Evolutionary conservation across 176 grass and related monocot genomes (phyloP).

Genomic region (Ensete glaucum): DNA sequence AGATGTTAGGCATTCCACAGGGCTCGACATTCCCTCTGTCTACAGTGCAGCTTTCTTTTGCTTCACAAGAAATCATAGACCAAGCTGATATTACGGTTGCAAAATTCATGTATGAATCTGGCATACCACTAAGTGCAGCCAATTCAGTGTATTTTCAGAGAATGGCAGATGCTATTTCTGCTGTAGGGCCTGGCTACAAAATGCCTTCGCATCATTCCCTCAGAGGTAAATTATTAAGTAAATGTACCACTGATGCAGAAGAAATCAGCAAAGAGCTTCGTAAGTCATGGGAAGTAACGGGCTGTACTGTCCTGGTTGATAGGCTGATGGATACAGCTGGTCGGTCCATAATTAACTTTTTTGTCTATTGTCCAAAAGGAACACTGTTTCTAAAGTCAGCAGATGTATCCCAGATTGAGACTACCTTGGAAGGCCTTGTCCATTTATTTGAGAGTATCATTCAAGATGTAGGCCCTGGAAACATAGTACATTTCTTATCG

Average conservation of each 20-base stretch:
- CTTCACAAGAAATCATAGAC: slow-evolving; percentile 22
- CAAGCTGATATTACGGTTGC: slow-evolving; percentile 19
- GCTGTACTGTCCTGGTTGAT: slow-evolving; percentile 17
- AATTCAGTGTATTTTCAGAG: slow-evolving; percentile 16
- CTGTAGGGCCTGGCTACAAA: slow-evolving; percentile 15
- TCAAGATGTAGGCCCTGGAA: slow-evolving; percentile 34
- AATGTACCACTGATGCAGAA: slow-evolving; percentile 4
- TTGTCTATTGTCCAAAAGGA: slow-evolving; percentile 12
- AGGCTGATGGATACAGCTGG: slow-evolving; percentile 9
- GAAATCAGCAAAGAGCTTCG: slow-evolving; percentile 18
- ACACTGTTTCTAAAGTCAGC: slow-evolving; percentile 17
- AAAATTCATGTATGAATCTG: slow-evolving; percentile 18
- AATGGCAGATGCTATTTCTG: slow-evolving; percentile 20
- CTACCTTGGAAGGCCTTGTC: not conserved
- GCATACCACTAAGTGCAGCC: not conserved
- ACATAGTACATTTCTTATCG: slow-evolving; percentile 37
- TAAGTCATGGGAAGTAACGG: slow-evolving; percentile 18
- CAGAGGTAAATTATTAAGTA: slow-evolving; percentile 8
- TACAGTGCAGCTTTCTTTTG: not conserved
- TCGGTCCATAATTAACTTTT: not conserved
- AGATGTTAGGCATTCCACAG: slow-evolving; percentile 6
- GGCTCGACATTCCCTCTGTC: not conserved
- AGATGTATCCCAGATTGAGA: slow-evolving; percentile 3
- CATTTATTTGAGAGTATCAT: slow-evolving; percentile 14
- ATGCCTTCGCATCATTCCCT: slow-evolving; percentile 10